Evolutionary conservation across 345 rosid genomes (phyloP).

Genomic region (Adansonia digitata): DNA sequence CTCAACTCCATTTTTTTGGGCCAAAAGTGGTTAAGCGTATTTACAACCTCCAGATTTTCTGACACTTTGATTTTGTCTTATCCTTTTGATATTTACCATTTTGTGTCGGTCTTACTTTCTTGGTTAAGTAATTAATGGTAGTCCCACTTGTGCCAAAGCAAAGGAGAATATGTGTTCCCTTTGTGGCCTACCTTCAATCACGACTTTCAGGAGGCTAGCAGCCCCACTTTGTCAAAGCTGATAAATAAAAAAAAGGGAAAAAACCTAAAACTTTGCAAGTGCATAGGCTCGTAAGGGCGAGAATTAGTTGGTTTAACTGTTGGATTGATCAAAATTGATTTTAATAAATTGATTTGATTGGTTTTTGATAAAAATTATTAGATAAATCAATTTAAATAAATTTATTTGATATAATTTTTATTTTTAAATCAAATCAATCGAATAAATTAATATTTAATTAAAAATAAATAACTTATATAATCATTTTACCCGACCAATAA

Average conservation of each 20-base stretch:
- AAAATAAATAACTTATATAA: too few relatives aligned
- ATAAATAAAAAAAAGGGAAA: background rate
- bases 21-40: background rate
- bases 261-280: background rate
- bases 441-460: too few relatives aligned
- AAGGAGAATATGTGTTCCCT: background rate
- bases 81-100: background rate
- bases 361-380: too few relatives aligned
- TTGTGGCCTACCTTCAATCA: background rate
- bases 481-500: too few relatives aligned
- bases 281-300: background rate
- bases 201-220: background rate
- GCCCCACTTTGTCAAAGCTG: background rate
- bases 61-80: background rate
- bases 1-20: too few relatives aligned
- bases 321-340: too few relatives aligned
- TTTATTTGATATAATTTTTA: too few relatives aligned
- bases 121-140: background rate
- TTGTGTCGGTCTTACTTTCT: background rate
- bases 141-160: background rate
- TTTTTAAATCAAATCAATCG: too few relatives aligned
- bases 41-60: too few relatives aligned
- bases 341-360: too few relatives aligned
- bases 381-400: too few relatives aligned
- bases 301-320: too few relatives aligned